A percentile compares a stretch with the other conserved stretches of the same genome.
phyloP scores from a whole-genome alignment of 2,329 filamentous ascomycete genomes.

The Pseudogymnoascus sp. region DNA sequence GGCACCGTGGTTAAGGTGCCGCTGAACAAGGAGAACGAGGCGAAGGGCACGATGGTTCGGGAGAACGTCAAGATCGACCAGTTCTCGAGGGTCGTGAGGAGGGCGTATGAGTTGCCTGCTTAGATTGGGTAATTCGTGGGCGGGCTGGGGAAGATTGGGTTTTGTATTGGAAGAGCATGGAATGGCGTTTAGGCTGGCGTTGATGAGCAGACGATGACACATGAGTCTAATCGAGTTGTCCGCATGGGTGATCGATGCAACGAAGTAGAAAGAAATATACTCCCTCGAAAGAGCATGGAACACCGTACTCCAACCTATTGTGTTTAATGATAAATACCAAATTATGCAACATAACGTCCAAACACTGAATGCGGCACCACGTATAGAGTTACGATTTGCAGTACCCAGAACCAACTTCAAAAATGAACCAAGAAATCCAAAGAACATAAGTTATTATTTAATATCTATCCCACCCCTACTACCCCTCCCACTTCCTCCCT shows the following conservation, averaged over 20 bases:
- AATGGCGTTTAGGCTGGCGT: conserved; percentile 6
- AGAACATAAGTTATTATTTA: background rate
- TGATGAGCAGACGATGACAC: conserved; percentile 3
- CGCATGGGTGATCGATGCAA: conserved; percentile 8
- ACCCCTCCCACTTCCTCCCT: conserved; percentile 3
- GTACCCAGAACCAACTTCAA: background rate
- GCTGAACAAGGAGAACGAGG: conserved; percentile 94
- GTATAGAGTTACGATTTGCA: background rate
- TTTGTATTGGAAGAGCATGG: conserved; percentile 9
- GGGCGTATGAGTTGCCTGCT: conserved; percentile 78
- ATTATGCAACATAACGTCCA: background rate
- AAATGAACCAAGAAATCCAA: background rate
- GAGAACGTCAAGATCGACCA: conserved; percentile 92
- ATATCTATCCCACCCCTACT: background rate
- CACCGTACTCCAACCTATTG: background rate
- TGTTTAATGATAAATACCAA: conserved; percentile 2
- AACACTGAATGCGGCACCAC: no score
- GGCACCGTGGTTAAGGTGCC: conserved; percentile 66
- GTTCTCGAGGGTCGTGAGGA: conserved; percentile 70
- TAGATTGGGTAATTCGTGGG: conserved; percentile 40
- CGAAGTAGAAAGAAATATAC: conserved; percentile 8
- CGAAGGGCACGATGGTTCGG: conserved; percentile 87
- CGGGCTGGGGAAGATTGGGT: background rate
- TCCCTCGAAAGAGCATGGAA: conserved; percentile 8
- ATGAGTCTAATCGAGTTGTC: conserved; percentile 5